Percentiles rank a stretch among this genome's conserved stretches.
These are phyloP conservation scores for Chenopodium formosanum DNA, from an alignment of 148 eudicot species.

Conservation along the genomic window DNA sequence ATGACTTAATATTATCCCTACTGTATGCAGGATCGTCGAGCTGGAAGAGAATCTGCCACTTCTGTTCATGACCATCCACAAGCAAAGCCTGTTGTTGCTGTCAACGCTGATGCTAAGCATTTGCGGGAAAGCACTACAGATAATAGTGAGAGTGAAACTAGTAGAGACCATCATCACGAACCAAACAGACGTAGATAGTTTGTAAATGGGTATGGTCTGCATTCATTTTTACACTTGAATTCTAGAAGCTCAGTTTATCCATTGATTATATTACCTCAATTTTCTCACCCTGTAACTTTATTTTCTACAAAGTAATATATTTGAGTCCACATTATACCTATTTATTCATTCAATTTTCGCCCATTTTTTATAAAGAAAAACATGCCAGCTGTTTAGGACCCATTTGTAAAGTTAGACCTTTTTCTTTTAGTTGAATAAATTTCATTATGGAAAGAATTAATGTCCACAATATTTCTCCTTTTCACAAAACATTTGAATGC, in stretches of 20 bases:
- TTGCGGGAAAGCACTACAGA: constrained; percentile 47
- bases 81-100: constrained; percentile 27
- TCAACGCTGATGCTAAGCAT: constrained; percentile 36
- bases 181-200: constrained; percentile 51
- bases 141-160: constrained; percentile 54
- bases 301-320: constrained; percentile 29
- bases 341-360: constrained; percentile 25
- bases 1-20: neutral
- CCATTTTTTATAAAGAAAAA: neutral
- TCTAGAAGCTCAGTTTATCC: constrained; percentile 21
- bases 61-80: constrained; percentile 41
- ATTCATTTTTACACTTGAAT: constrained; percentile 26
- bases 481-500: neutral
- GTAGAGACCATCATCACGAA: constrained; percentile 42
- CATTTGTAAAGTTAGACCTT: constrained; percentile 22
- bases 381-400: neutral
- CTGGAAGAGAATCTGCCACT: constrained; percentile 48
- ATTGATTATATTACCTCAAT: constrained; percentile 30
- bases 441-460: neutral
- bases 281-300: constrained; percentile 33
- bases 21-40: constrained; percentile 56
- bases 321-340: constrained; percentile 19
- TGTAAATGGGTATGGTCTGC: constrained; percentile 36
- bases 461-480: neutral
- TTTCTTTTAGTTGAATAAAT: neutral